Evolutionary conservation across 2,329 filamentous ascomycete genomes (phyloP).

Genomic region (Penicillium vulpinum): DNA sequence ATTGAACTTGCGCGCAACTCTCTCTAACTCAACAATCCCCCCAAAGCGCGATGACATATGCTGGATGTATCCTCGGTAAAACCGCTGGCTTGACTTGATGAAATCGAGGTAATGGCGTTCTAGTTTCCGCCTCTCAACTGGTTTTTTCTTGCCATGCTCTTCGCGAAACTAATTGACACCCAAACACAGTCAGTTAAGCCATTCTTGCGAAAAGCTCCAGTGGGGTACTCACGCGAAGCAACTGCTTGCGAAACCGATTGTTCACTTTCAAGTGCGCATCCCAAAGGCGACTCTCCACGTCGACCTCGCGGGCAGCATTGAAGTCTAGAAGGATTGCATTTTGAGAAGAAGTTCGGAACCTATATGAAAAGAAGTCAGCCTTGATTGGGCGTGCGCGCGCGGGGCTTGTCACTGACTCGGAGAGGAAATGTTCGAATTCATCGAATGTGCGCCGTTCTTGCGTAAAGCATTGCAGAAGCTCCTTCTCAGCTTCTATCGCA

Average conservation of each 20-base stretch:
- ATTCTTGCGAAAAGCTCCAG: background rate
- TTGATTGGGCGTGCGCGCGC: conserved; percentile 10
- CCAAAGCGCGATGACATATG: conserved; percentile 64
- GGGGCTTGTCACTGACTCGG: conserved; percentile 34
- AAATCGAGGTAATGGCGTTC: conserved; percentile 81
- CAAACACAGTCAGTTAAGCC: conserved; percentile 9
- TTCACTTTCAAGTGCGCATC: conserved; percentile 75
- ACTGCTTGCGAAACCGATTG: conserved; percentile 69
- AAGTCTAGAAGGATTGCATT: conserved; percentile 69
- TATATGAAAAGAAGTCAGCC: conserved; percentile 36
- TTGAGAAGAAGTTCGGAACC: conserved; percentile 71
- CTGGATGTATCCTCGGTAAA: conserved; percentile 84
- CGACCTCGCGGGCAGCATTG: conserved; percentile 51
- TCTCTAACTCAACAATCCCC: conserved; percentile 59
- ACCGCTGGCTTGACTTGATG: conserved; percentile 81
- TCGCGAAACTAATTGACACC: conserved; percentile 47
- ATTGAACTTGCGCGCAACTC: conserved; percentile 55
- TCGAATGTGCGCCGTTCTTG: conserved; percentile 52
- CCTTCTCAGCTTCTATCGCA: conserved; percentile 49
- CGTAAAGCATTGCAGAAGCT: conserved; percentile 51
- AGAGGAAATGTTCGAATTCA: conserved; percentile 50
- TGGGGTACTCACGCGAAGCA: conserved; percentile 53
- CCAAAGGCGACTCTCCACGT: conserved; percentile 75
- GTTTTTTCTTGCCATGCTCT: conserved; percentile 53
- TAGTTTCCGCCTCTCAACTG: conserved; percentile 70